Base-by-base conservation (phyloP, 1,139 yeast species). In the Saccharomyces uvarum region DNA sequence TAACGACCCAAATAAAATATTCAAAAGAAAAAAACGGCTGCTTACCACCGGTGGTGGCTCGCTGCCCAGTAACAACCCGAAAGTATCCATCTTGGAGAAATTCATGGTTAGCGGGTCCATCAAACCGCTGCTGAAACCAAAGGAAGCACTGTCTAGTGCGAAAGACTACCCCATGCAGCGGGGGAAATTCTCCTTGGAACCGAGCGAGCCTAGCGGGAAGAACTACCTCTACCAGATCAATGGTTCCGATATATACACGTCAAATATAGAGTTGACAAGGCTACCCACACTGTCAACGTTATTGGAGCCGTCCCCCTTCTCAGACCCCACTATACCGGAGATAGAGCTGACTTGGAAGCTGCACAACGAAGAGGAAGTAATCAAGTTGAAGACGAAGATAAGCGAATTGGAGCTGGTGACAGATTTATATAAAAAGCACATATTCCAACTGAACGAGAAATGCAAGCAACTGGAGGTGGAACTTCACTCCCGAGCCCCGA, bases 401-500 rank as follows among this genome's bases (percentile, higher is more conserved):
- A 83, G 89, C 14, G 98, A 91, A 68, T 77, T 91, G 57, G 98
- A 93, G 69, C 77, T 91, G 51, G 96, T 91, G 48, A 89, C 90
- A 65, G 97, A 91, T 66, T 76, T 91, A 59, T 88, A 88, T 74
- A 80, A 88, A 61, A 81, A 95, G 4, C 80, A 96, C 63, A 87
- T 91, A 51, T 76, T 80, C 71, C 96, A 90, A 67, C 76, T 91
- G 59, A 97, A 91, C 49, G 61, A 59, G 47, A 64, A 59, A 55
- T 65, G 68, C 53, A 55, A 57, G 31, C 29, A 51, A 26, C 50
- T 62, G 49, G 65, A 64, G 44, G 51, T 53, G 21, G 59, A 59
- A 53, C 57, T 62, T 9, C 53, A 54, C 33, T 38, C 44, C 13
- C 16, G 44, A 19, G 21, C 24, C 3, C 19, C 44, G 9, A 11